Evolutionary conservation across 192 early-diverging fungal genomes (phyloP).

Genomic region (Mortierella antarctica): DNA sequence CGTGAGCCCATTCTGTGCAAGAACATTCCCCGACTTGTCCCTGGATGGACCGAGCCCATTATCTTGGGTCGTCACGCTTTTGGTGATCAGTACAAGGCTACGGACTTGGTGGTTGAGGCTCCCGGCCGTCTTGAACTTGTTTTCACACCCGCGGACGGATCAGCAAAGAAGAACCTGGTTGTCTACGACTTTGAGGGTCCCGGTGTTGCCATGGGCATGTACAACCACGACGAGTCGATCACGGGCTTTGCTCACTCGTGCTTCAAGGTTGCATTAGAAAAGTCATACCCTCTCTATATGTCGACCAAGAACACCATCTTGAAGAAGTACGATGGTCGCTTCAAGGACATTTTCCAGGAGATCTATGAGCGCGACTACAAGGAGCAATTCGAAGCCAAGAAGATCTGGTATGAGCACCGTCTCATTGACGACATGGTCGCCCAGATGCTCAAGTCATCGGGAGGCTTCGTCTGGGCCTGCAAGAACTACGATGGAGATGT

Average conservation of each 20-base stretch:
- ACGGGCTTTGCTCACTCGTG: slow-evolving; percentile 91
- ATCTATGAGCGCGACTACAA: slow-evolving; percentile 90
- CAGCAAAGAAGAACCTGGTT: slow-evolving; percentile 62
- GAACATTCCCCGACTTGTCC: slow-evolving; percentile 92
- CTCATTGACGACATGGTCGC: slow-evolving; percentile 99
- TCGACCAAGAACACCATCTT: slow-evolving; percentile 98
- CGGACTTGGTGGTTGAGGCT: slow-evolving; percentile 90
- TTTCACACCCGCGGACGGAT: slow-evolving; percentile 85
- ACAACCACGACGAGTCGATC: slow-evolving; percentile 92
- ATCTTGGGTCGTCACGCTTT: slow-evolving; percentile 96
- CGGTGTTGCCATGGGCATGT: slow-evolving; percentile 97
- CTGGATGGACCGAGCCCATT: slow-evolving; percentile 94
- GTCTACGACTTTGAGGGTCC: slow-evolving; percentile 89
- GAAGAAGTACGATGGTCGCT: slow-evolving; percentile 96
- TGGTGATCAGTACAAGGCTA: slow-evolving; percentile 97
- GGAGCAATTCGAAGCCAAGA: slow-evolving; percentile 79
- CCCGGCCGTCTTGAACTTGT: slow-evolving; percentile 90
- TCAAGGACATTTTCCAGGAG: slow-evolving; percentile 96
- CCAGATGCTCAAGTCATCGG: slow-evolving; percentile 94
- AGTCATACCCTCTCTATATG: slow-evolving; percentile 95
- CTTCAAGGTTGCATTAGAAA: slow-evolving; percentile 91
- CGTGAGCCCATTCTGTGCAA: slow-evolving; percentile 95
- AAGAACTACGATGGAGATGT: slow-evolving; percentile 99
- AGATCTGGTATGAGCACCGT: slow-evolving; percentile 99
- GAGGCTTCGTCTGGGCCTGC: slow-evolving; percentile 94